Conservation (phyloP, 768 basidiomycete genomes). For the Suillus subluteus region DNA sequence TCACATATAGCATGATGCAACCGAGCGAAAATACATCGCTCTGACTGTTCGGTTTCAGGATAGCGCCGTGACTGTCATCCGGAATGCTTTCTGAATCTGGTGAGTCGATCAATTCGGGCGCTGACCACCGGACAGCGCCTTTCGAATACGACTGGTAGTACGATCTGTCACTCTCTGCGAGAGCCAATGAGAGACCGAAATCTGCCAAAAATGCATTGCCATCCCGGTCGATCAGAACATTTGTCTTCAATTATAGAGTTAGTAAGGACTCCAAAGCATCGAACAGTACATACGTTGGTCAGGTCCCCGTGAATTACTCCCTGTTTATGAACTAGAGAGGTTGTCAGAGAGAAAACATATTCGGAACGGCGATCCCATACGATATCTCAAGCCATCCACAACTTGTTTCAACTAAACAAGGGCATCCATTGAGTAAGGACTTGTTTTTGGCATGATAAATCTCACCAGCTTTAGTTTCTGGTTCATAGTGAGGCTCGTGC, state of each 20-base stretch:
- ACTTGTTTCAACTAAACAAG: too few species aligned
- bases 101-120: background rate
- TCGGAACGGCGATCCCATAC: too few species aligned
- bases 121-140: background rate
- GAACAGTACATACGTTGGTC: background rate
- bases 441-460: background rate
- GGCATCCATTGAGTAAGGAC: too few species aligned
- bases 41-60: background rate
- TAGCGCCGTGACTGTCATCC: background rate
- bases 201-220: background rate
- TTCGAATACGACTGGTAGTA: background rate
- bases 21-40: slow-evolving; percentile 6
- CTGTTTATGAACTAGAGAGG: background rate
- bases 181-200: background rate
- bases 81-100: background rate
- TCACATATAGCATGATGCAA: slow-evolving; percentile 6
- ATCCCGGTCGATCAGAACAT: background rate
- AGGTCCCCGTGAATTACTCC: background rate
- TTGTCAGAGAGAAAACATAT: background rate
- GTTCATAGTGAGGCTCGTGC: background rate
- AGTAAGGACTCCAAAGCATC: background rate
- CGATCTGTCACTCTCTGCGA: background rate
- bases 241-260: background rate
- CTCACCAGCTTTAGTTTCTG: slow-evolving; percentile 1
- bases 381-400: too few species aligned